phyloP scores from a whole-genome alignment of 2,329 filamentous ascomycete genomes.

The Fusarium metavorans region DNA sequence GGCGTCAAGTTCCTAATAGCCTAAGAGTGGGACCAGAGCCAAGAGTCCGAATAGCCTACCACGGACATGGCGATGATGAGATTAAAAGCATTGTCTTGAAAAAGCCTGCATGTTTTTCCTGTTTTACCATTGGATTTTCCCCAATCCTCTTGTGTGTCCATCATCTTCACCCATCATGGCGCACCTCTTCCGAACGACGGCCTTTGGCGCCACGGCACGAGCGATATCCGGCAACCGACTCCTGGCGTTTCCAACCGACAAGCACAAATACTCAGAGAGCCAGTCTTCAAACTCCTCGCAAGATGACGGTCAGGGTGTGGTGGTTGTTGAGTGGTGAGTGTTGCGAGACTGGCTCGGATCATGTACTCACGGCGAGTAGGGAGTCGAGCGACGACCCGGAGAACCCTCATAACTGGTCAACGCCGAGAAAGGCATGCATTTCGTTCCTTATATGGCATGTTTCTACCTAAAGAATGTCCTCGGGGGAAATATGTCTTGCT shows the following conservation, averaged over 20 bases:
- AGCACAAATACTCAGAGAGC: not conserved
- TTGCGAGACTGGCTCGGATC: not conserved
- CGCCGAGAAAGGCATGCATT: not conserved
- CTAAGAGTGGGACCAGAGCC: not conserved
- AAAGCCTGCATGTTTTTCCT: not conserved
- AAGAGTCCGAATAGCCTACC: not conserved
- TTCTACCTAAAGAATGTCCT: accelerated
- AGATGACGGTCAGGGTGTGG: not conserved
- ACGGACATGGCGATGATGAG: not conserved
- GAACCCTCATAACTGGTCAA: not conserved
- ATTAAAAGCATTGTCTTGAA: not conserved
- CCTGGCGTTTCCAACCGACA: not conserved
- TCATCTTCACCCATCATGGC: not conserved
- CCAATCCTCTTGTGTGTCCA: not conserved
- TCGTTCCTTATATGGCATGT: not conserved
- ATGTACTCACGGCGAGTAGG: not conserved
- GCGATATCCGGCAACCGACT: not conserved
- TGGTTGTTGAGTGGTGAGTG: not conserved
- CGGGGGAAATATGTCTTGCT: not conserved
- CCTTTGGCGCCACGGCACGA: not conserved
- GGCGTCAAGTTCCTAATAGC: not conserved
- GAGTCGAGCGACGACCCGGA: not conserved
- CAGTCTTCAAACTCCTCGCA: not conserved
- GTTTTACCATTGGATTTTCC: not conserved
- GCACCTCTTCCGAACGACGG: not conserved